Conservation (phyloP, 2,329 filamentous ascomycete genomes). For the Fusarium sambucinum region DNA sequence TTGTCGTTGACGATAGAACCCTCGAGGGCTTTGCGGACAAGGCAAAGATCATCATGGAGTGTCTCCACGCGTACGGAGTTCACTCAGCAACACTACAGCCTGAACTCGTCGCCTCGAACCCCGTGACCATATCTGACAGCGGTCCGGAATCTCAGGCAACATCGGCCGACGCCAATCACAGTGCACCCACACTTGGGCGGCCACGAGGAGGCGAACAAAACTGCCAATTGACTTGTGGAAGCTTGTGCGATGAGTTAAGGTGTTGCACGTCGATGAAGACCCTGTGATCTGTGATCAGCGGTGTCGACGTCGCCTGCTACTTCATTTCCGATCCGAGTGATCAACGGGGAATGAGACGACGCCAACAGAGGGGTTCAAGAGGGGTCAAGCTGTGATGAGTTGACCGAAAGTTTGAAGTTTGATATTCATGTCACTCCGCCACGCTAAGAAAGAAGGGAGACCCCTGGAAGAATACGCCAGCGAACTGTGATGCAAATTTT, state of each 20-base stretch:
- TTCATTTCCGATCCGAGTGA: not conserved
- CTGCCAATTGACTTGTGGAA: constrained; percentile 66
- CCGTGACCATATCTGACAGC: constrained; percentile 26
- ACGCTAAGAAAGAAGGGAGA: constrained; percentile 26
- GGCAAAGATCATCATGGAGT: constrained; percentile 73
- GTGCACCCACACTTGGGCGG: constrained; percentile 18
- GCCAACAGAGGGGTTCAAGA: constrained; percentile 27
- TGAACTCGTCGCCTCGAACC: constrained; percentile 55
- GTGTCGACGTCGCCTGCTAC: constrained; percentile 17
- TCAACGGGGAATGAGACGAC: constrained; percentile 15
- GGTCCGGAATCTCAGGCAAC: constrained; percentile 19
- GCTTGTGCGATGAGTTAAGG: constrained; percentile 63
- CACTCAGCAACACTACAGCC: constrained; percentile 79
- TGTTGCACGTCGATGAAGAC: constrained; percentile 57
- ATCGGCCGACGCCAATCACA: constrained; percentile 21
- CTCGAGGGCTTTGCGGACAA: constrained; percentile 70
- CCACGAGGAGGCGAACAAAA: constrained; percentile 45
- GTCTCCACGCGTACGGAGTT: constrained; percentile 79
- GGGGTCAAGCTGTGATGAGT: constrained; percentile 27
- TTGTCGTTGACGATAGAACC: constrained; percentile 70
- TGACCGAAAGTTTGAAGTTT: constrained; percentile 19
- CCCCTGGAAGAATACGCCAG: constrained; percentile 26
- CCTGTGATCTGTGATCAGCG: constrained; percentile 34
- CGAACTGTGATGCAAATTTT: constrained; percentile 15
- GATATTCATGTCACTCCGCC: constrained; percentile 21